Conservation (phyloP, 257 asterid species). For the Solanum acaule region DNA sequence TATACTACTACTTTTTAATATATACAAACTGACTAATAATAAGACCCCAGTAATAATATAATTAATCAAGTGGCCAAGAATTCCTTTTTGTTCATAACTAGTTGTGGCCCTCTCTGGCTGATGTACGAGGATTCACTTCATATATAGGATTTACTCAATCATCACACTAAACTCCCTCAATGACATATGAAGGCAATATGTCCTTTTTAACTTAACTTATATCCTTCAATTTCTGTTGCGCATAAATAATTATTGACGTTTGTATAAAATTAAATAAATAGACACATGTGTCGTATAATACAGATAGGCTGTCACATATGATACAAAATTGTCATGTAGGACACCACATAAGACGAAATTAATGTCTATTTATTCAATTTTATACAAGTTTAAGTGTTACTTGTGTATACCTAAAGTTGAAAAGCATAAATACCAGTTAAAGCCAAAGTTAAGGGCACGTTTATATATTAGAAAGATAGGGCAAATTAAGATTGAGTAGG, state of each 20-base stretch:
- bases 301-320: too few relatives aligned
- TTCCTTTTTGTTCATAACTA: neutral
- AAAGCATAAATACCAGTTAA: neutral
- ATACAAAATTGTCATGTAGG: too few relatives aligned
- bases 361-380: neutral
- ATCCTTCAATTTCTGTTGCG: rapidly evolving
- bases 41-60: neutral
- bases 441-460: too few relatives aligned
- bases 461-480: neutral
- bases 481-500: neutral
- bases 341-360: too few relatives aligned
- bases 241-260: too few relatives aligned
- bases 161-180: neutral
- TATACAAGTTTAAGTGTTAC: too few relatives aligned
- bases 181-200: neutral
- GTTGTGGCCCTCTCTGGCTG: neutral
- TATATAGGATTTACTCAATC: neutral
- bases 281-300: too few relatives aligned
- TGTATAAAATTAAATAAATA: too few relatives aligned
- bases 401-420: neutral
- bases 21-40: slow-evolving; percentile 9
- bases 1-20: slow-evolving; percentile 1
- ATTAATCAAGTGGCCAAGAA: neutral
- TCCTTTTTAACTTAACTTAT: neutral
- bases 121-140: slow-evolving; percentile 36